phyloP scores from a whole-genome alignment of 345 rosid genomes.

The Rhodamnia rubescens region DNA sequence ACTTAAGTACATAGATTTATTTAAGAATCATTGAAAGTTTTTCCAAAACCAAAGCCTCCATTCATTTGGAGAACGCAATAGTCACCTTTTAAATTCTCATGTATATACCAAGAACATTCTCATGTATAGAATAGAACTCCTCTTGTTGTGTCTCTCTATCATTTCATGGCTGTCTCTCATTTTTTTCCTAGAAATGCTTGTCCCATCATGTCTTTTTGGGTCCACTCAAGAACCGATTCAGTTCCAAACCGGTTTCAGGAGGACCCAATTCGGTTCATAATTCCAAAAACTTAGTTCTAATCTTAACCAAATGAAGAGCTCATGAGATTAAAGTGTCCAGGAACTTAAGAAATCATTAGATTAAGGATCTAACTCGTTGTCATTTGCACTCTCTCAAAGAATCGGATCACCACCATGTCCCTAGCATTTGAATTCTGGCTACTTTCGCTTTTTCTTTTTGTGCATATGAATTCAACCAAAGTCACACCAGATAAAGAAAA shows the following conservation, averaged over 20 bases:
- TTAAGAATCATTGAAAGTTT: fast-evolving
- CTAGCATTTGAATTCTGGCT: neutral
- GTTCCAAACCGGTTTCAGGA: fast-evolving
- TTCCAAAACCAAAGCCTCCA: neutral
- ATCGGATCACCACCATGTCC: neutral
- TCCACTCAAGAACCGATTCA: fast-evolving
- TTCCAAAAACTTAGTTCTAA: neutral
- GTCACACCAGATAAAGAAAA: neutral
- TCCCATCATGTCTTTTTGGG: fast-evolving
- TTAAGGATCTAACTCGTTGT: neutral
- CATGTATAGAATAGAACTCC: neutral
- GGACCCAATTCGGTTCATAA: neutral
- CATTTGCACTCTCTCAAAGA: neutral
- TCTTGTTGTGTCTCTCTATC: neutral
- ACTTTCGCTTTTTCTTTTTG: neutral
- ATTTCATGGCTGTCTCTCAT: fast-evolving
- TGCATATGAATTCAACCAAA: neutral
- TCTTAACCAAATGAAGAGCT: neutral
- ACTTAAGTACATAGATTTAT: neutral
- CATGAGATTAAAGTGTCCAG: neutral
- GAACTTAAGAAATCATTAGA: neutral
- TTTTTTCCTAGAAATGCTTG: neutral
- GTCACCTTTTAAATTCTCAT: too few relatives aligned
- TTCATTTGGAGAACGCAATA: neutral
- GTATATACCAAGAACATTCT: neutral